These are phyloP conservation scores for Kluyveromyces dobzhanskii DNA, from an alignment of 805 yeast species.

Conservation along the genomic window DNA sequence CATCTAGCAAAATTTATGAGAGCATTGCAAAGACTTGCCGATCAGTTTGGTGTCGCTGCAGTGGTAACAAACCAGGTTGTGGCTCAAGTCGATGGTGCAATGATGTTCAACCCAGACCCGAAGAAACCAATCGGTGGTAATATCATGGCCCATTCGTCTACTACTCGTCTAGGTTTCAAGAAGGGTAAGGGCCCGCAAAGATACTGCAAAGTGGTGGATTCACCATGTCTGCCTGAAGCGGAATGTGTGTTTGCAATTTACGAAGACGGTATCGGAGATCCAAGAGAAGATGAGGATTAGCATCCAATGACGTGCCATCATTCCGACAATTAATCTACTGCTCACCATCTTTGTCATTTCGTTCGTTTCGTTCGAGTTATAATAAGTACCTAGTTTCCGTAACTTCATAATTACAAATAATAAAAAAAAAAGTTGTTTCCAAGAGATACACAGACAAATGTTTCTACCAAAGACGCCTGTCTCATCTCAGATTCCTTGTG, in stretches of 20 bases:
- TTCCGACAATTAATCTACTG: no score
- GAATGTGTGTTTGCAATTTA: slow-evolving; percentile 94
- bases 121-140: slow-evolving; percentile 98
- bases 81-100: slow-evolving; percentile 90
- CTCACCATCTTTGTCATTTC: no score
- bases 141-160: slow-evolving; percentile 93
- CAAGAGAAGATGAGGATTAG: slow-evolving; percentile 63
- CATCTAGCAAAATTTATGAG: slow-evolving; percentile 93
- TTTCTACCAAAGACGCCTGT: no score
- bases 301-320: no score
- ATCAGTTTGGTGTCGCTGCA: slow-evolving; percentile 96
- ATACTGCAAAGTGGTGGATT: slow-evolving; percentile 89
- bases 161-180: slow-evolving; percentile 82
- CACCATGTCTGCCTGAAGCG: slow-evolving; percentile 93
- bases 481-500: no score
- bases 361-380: no score
- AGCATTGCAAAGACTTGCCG: slow-evolving; percentile 85
- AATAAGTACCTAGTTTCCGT: no score
- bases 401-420: no score
- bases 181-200: slow-evolving; percentile 91
- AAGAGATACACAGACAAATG: no score
- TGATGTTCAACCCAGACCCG: slow-evolving; percentile 85
- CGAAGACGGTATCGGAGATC: slow-evolving; percentile 96
- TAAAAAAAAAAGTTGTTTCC: no score
- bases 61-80: slow-evolving; percentile 95